Conservation (phyloP, 257 asterid species). For the Nicotiana obtusifolia region DNA sequence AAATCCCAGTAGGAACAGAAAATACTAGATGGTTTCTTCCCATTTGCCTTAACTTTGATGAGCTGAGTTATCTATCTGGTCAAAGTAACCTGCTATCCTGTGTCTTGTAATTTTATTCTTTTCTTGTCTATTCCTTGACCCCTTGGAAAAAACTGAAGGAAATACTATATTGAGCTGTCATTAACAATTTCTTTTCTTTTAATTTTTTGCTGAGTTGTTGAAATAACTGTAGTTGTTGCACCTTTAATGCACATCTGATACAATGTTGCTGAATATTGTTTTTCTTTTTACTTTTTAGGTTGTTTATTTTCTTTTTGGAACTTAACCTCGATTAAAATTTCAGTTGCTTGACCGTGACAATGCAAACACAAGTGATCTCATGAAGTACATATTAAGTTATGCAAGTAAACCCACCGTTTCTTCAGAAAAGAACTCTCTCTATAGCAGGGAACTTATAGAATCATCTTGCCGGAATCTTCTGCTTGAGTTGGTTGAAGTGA, state of each 20-base stretch:
- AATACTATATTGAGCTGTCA: background rate
- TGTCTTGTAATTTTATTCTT: background rate
- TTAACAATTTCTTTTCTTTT: background rate
- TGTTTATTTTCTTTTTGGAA: background rate
- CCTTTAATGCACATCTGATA: background rate
- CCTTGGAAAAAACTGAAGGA: background rate
- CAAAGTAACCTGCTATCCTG: background rate
- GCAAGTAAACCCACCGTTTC: constrained; percentile 68
- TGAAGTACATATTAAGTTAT: constrained; percentile 88
- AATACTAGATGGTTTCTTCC: no score
- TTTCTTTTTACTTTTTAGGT: background rate
- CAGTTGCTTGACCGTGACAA: constrained; percentile 50
- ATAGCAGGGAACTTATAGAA: constrained; percentile 71
- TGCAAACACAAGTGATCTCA: constrained; percentile 56
- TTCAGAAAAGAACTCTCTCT: constrained; percentile 45
- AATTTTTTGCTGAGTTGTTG: background rate
- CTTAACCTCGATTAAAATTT: background rate
- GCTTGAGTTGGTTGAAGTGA: constrained; percentile 48
- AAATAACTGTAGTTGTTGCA: background rate
- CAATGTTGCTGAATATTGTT: background rate
- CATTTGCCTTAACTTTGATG: no score
- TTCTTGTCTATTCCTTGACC: background rate
- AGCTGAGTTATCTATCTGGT: background rate
- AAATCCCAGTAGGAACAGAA: no score
- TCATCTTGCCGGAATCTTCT: constrained; percentile 67